A percentile compares a stretch with the other conserved stretches of the same genome.
These are phyloP conservation scores for Mycena latifolia DNA, from an alignment of 768 basidiomycete genomes.

Conservation along the genomic window DNA sequence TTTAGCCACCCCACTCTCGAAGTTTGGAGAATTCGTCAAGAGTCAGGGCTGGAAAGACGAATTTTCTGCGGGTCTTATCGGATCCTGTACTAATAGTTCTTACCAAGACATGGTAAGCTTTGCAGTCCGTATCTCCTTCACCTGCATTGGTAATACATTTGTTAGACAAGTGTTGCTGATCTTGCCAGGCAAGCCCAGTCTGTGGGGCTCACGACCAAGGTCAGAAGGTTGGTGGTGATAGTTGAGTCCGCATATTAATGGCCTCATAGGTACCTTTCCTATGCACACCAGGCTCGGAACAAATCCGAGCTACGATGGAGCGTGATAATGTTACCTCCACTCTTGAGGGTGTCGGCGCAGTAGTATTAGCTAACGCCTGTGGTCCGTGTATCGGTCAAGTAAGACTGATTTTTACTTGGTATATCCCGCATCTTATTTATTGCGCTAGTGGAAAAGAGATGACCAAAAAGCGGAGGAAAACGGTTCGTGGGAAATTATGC, in stretches of 20 bases:
- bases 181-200: constrained; percentile 90
- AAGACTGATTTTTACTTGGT: constrained; percentile 29
- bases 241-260: constrained; percentile 18
- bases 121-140: background rate
- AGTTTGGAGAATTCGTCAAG: constrained; percentile 83
- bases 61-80: constrained; percentile 92
- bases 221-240: constrained; percentile 38
- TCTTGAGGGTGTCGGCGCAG: constrained; percentile 91
- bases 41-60: constrained; percentile 95
- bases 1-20: constrained; percentile 92
- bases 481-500: constrained; percentile 60
- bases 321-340: constrained; percentile 88
- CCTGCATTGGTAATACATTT: constrained; percentile 22
- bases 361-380: constrained; percentile 97
- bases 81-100: constrained; percentile 99
- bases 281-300: constrained; percentile 93
- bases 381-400: constrained; percentile 99
- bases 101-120: constrained; percentile 90
- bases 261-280: constrained; percentile 78
- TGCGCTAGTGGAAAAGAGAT: constrained; percentile 88
- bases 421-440: constrained; percentile 23
- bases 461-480: constrained; percentile 93
- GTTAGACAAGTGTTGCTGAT: constrained; percentile 90
- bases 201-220: constrained; percentile 85
- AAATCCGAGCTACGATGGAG: constrained; percentile 98